Conservation (phyloP, 129 eudicot genomes). For the Tagetes patula region DNA sequence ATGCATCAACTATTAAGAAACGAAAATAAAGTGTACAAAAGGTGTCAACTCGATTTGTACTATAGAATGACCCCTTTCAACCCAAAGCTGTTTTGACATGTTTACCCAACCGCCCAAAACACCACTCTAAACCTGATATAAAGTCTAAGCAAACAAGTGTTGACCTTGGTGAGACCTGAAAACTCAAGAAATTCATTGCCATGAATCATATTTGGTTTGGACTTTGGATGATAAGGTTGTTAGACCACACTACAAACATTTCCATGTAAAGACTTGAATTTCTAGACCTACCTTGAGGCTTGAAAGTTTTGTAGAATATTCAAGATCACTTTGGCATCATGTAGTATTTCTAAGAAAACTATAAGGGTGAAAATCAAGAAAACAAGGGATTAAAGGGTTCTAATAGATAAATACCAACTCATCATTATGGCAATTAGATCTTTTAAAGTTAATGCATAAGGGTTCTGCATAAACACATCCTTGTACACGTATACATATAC, state of each 20-base stretch:
- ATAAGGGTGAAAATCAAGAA: not conserved
- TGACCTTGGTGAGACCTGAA: not conserved
- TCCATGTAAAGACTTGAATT: not conserved
- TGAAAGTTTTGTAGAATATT: not conserved
- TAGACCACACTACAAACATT: not conserved
- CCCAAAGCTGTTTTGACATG: not conserved
- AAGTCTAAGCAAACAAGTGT: constrained; percentile 5
- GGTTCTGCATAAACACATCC: constrained; percentile 7
- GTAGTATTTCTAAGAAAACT: not conserved
- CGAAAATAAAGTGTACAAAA: not conserved
- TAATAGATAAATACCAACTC: not conserved
- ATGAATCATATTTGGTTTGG: not conserved
- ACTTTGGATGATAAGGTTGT: not conserved
- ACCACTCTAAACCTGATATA: not conserved
- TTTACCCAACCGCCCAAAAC: not conserved
- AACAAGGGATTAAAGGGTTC: not conserved
- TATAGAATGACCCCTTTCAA: not conserved
- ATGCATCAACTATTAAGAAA: not conserved
- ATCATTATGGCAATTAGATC: constrained; percentile 10
- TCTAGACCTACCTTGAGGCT: not conserved
- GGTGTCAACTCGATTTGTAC: not conserved
- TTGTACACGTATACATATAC: not conserved
- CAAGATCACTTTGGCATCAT: constrained; percentile 12
- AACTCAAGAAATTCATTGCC: not conserved
- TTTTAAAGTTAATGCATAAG: not conserved